Conservation (phyloP, 495 filamentous ascomycete genomes). For the Jackrogersella minutella region DNA sequence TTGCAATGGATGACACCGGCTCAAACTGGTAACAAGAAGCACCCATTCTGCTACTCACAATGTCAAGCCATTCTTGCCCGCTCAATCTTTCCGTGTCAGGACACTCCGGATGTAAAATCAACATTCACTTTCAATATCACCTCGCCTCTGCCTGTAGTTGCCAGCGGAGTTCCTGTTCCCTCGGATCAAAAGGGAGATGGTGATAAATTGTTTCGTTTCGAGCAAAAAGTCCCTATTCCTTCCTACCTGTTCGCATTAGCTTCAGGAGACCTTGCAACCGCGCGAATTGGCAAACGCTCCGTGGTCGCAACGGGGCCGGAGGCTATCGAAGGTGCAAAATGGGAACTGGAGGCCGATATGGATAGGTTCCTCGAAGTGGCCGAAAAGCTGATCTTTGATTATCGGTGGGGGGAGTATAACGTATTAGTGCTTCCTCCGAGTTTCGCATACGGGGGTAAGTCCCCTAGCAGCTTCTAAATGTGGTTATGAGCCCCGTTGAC, state of each 20-base stretch:
- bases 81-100: slow-evolving; percentile 94
- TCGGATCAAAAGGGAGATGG: slow-evolving; percentile 56
- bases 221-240: slow-evolving; percentile 90
- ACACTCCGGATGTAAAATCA: slow-evolving; percentile 94
- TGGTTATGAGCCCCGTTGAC: not conserved
- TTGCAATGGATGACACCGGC: slow-evolving; percentile 91
- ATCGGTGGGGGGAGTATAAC: slow-evolving; percentile 94
- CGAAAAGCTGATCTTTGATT: slow-evolving; percentile 87
- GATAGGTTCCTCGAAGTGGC: slow-evolving; percentile 90
- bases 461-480: not conserved
- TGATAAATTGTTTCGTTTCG: slow-evolving; percentile 76
- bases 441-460: slow-evolving; percentile 76
- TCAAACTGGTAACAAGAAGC: slow-evolving; percentile 91
- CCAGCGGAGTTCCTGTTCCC: slow-evolving; percentile 79
- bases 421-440: slow-evolving; percentile 88
- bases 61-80: slow-evolving; percentile 95
- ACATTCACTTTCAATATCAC: slow-evolving; percentile 88
- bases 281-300: slow-evolving; percentile 84
- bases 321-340: slow-evolving; percentile 81
- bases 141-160: slow-evolving; percentile 86
- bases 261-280: slow-evolving; percentile 85
- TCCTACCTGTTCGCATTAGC: slow-evolving; percentile 93
- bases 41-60: slow-evolving; percentile 97
- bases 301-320: slow-evolving; percentile 86
- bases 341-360: slow-evolving; percentile 88